Conservation (phyloP, 805 yeast genomes). For the Wickerhamomyces rabaulensis region DNA sequence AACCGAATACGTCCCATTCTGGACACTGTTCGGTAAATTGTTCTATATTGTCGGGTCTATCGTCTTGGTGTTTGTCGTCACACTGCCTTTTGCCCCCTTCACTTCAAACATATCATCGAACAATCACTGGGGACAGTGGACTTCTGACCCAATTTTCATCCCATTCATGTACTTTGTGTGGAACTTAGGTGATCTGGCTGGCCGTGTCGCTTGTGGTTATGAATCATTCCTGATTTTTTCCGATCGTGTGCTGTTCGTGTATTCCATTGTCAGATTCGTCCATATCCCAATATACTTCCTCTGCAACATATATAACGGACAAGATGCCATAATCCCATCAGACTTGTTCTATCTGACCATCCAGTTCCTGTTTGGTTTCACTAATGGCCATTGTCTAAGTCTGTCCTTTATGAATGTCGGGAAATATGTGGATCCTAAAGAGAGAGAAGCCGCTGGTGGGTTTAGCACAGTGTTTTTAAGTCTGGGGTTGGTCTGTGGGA, state of each 20-base stretch:
- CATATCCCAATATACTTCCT: constrained; percentile 70
- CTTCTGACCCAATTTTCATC: constrained; percentile 41
- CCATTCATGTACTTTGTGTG: constrained; percentile 80
- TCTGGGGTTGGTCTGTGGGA: constrained; percentile 74
- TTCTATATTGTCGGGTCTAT: constrained; percentile 63
- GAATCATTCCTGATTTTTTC: constrained; percentile 35
- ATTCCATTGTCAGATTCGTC: constrained; percentile 48
- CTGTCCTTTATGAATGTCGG: constrained; percentile 77
- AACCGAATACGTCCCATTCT: constrained; percentile 49
- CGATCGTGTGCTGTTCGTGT: constrained; percentile 42
- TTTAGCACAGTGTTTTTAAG: constrained; percentile 78
- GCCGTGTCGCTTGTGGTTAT: constrained; percentile 63
- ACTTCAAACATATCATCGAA: constrained; percentile 64
- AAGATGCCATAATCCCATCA: constrained; percentile 34
- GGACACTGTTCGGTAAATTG: constrained; percentile 55
- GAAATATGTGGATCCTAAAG: constrained; percentile 52
- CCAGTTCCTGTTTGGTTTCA: constrained; percentile 77
- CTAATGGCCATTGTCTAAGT: constrained; percentile 83
- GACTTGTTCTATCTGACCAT: constrained; percentile 64
- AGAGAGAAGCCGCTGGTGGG: constrained; percentile 92
- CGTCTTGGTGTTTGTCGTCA: constrained; percentile 64
- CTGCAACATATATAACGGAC: constrained; percentile 43
- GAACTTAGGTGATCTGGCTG: constrained; percentile 85
- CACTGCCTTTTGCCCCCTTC: constrained; percentile 84
- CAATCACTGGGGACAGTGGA: constrained; percentile 13